phyloP scores from a whole-genome alignment of 345 rosid genomes.

The Linum lewisii region DNA sequence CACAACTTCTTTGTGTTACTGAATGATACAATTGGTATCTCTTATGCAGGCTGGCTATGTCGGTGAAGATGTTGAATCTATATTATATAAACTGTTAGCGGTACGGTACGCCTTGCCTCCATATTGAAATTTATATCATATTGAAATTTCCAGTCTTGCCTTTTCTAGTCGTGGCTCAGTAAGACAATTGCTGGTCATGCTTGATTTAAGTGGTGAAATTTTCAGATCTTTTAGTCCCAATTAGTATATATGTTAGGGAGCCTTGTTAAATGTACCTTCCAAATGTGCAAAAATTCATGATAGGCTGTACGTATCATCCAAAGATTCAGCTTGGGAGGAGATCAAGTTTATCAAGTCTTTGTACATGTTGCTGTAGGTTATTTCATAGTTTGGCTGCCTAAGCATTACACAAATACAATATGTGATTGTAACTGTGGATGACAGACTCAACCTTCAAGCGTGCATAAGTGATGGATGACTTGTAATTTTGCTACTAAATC shows the following conservation, averaged over 20 bases:
- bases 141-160: background rate
- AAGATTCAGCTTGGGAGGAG: background rate
- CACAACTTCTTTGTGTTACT: background rate
- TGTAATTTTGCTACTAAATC: background rate
- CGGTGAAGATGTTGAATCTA: slow-evolving; percentile 96
- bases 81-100: slow-evolving; percentile 68
- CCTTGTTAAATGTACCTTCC: background rate
- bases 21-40: slow-evolving; percentile 5
- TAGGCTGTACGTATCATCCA: background rate
- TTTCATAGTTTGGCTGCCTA: background rate
- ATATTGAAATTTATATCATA: too few relatives aligned
- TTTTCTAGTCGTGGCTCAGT: background rate
- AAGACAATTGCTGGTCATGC: background rate
- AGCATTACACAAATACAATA: background rate
- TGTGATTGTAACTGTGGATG: too few relatives aligned
- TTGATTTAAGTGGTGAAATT: background rate
- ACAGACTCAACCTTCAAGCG: too few relatives aligned
- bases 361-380: background rate
- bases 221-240: background rate
- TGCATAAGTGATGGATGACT: too few relatives aligned
- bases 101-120: slow-evolving; percentile 42
- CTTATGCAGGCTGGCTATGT: slow-evolving; percentile 85
- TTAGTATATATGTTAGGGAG: background rate
- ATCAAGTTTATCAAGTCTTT: background rate
- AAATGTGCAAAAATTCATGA: background rate